Conservation (phyloP, 768 basidiomycete genomes). For the Gelatoporia subvermispora region DNA sequence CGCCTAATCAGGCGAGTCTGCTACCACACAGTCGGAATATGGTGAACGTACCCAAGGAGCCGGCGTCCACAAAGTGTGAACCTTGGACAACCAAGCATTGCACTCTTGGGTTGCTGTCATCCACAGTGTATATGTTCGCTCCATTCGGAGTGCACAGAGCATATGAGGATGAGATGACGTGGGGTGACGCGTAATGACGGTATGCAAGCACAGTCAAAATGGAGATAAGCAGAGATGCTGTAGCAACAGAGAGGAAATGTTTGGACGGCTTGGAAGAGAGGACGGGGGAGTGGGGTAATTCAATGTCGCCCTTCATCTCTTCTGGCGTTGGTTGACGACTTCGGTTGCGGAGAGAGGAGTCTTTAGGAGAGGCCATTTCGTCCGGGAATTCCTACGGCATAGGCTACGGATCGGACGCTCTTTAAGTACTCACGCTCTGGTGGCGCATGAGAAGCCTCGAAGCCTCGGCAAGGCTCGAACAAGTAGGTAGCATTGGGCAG, state of each 20-base stretch:
- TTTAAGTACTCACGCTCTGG: not conserved
- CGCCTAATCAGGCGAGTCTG: not conserved
- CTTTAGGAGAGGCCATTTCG: conserved; percentile 12
- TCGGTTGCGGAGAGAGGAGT: conserved; percentile 19
- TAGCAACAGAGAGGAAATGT: conserved; percentile 2
- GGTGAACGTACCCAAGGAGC: conserved; percentile 46
- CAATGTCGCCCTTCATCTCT: not conserved
- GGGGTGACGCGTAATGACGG: not conserved
- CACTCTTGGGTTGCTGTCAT: conserved; percentile 41
- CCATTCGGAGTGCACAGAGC: conserved; percentile 58
- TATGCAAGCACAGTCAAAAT: conserved; percentile 6
- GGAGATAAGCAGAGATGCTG: conserved; percentile 18
- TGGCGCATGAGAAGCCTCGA: not conserved
- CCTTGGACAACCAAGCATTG: conserved; percentile 63
- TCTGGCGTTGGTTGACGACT: conserved; percentile 5
- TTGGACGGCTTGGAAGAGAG: too few species aligned
- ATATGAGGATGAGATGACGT: conserved; percentile 33
- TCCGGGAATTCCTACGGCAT: too few species aligned
- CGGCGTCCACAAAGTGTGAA: conserved; percentile 46
- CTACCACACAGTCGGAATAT: conserved; percentile 1
- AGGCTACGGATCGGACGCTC: too few species aligned
- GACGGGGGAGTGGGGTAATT: too few species aligned
- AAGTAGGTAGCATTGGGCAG: not conserved
- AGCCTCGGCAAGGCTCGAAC: too few species aligned
- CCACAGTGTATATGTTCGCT: conserved; percentile 62